Evolutionary conservation across 2,329 filamentous ascomycete genomes (phyloP).

Genomic region (Xylaria sp.): DNA sequence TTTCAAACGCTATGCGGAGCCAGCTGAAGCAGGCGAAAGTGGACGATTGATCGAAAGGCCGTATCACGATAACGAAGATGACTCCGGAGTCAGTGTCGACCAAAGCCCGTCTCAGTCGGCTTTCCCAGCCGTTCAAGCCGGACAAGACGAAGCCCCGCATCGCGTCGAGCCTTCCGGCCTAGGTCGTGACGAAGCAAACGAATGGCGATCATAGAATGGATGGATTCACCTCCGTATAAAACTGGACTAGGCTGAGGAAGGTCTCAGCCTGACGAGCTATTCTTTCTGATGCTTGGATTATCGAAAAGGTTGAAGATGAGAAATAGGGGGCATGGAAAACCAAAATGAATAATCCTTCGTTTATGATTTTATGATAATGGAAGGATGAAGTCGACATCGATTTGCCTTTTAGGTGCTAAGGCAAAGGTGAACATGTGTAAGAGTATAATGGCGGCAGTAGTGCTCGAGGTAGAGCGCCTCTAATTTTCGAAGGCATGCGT

Average conservation of each 20-base stretch:
- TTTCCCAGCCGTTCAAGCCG: slow-evolving; percentile 31
- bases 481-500: background rate
- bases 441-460: background rate
- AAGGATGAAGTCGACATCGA: background rate
- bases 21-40: slow-evolving; percentile 21
- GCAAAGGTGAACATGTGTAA: background rate
- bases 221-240: background rate
- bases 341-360: background rate
- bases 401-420: background rate
- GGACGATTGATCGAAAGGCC: slow-evolving; percentile 40
- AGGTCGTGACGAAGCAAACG: slow-evolving; percentile 33
- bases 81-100: slow-evolving; percentile 20
- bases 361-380: background rate
- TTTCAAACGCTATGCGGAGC: slow-evolving; percentile 34
- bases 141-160: slow-evolving; percentile 29
- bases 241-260: background rate
- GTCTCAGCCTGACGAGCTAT: background rate
- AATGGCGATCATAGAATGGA: slow-evolving; percentile 33
- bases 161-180: slow-evolving; percentile 37
- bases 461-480: background rate
- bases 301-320: background rate
- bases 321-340: background rate
- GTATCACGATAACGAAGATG: slow-evolving; percentile 37
- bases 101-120: slow-evolving; percentile 10
- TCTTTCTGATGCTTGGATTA: background rate